Percentiles rank a stretch among this genome's conserved stretches.
Conservation (phyloP, 139 green algal species). For the Chlorella sp. region DNA sequence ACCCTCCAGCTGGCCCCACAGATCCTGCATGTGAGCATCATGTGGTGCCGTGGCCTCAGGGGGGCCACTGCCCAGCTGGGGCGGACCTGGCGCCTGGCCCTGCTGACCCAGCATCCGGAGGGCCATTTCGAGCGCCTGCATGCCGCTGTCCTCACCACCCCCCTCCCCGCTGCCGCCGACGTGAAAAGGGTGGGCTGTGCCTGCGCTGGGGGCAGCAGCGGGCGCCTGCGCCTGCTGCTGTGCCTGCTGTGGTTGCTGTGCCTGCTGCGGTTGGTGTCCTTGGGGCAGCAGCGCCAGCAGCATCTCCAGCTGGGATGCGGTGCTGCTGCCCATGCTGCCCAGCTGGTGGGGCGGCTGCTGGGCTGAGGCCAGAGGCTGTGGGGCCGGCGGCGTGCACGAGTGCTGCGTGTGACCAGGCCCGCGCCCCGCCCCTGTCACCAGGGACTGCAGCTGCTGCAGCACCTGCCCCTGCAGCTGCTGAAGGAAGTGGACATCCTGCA, state of each 20-base stretch:
- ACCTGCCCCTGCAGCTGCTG: slow-evolving; percentile 1
- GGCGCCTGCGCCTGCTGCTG: not conserved
- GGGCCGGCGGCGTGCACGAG: not conserved
- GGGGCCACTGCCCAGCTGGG: not conserved
- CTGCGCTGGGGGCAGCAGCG: not conserved
- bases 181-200: no score
- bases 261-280: not conserved
- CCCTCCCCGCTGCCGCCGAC: no score
- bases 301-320: not conserved
- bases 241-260: not conserved
- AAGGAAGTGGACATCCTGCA: not conserved
- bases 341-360: not conserved
- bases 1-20: not conserved
- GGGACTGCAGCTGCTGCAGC: not conserved
- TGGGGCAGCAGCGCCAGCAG: not conserved
- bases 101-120: not conserved
- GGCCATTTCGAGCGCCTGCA: not conserved
- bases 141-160: not conserved
- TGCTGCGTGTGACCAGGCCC: not conserved
- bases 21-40: not conserved
- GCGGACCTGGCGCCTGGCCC: no score
- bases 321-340: not conserved
- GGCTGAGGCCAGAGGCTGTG: not conserved
- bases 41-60: not conserved
- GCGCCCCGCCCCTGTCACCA: not conserved